Evolutionary conservation across 306 rosid species (phyloP), one percentile per base, ranked within the genome.

Genomic region (Fragaria ananassa): DNA sequence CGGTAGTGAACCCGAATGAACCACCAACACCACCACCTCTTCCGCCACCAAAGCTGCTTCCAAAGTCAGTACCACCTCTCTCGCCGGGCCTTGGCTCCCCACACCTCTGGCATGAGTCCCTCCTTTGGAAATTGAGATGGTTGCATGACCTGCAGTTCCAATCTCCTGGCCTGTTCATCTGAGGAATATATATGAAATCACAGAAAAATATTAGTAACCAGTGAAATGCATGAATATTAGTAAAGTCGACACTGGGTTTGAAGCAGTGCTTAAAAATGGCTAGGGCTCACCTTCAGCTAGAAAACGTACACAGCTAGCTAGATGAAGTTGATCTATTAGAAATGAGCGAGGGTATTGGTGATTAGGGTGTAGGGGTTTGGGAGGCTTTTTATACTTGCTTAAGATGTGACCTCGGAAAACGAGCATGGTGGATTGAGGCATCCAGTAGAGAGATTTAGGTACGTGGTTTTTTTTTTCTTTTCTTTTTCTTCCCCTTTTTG

Each of bases 121-220:
- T 85, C 76, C 98, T 87, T 53, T 91, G 96, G 13, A 93, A 93
- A 83, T 93, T 93, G 39, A 93, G 85, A 80, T 93, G 91, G 89
- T 79, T 85, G 93, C 98, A 93, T 70, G 98, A 56, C 85, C 90
- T 89, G 83, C 98, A 93, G 83, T 89, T 93, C 98, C 98, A 93
- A 80, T 93, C 98, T 81, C 98, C 98, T 62, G 98, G 98, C 57
- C 98, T 80, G 82, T 75, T 93, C 98, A 93, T 85, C 77, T 76
- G 81, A 70, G 0, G 2, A 8, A 41, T 0, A 6, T 6, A n/a
- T 15, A 62, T 3, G 42, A 15, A 31, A 31, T 35, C 62, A 67
- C 25, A 25, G 2, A 25, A 42, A 10, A 25, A 27, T 23, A 74
- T 74, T 10, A 74, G 68, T 44, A 23, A 41, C 68, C 39, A 23